These are phyloP conservation scores for Salvia rosmarinus DNA, from an alignment of 257 asterid species.

Conservation along the genomic window DNA sequence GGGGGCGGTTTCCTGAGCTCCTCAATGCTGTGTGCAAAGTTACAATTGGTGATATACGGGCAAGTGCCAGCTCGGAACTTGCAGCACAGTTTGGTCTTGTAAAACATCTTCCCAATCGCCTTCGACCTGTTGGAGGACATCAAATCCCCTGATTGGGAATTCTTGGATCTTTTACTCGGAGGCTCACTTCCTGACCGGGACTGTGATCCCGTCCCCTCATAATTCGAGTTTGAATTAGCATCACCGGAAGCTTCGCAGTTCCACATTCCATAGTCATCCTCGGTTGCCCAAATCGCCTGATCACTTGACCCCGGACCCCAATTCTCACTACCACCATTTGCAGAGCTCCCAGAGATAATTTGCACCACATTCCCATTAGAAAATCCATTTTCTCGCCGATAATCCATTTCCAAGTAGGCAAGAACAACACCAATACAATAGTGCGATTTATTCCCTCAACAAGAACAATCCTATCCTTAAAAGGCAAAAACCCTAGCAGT, in stretches of 20 bases:
- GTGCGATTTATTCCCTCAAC: slow-evolving; percentile 26
- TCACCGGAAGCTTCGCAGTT: slow-evolving; percentile 51
- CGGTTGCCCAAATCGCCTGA: slow-evolving; percentile 73
- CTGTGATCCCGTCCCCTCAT: slow-evolving; percentile 41
- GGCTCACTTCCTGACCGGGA: slow-evolving; percentile 58
- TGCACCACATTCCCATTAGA: slow-evolving; percentile 61
- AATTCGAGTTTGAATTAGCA: slow-evolving; percentile 44
- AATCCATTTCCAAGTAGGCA: slow-evolving; percentile 49
- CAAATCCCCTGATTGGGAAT: slow-evolving; percentile 51
- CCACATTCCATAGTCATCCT: slow-evolving; percentile 70
- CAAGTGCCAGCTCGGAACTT: slow-evolving; percentile 79
- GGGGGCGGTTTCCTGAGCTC: slow-evolving; percentile 80
- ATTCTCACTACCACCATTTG: slow-evolving; percentile 40
- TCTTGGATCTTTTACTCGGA: slow-evolving; percentile 52
- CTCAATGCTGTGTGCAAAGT: slow-evolving; percentile 62
- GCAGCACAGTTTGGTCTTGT: slow-evolving; percentile 71
- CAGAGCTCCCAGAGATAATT: slow-evolving; percentile 48
- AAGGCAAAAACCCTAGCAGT: too few species aligned
- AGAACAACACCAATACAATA: not conserved
- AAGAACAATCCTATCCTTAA: not conserved
- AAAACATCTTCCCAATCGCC: slow-evolving; percentile 82
- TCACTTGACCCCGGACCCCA: slow-evolving; percentile 58
- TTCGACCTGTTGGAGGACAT: slow-evolving; percentile 50
- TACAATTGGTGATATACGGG: slow-evolving; percentile 73
- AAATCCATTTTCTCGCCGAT: slow-evolving; percentile 45